phyloP scores from a whole-genome alignment of 176 grass and related monocot genomes.

The Carex parvula region DNA sequence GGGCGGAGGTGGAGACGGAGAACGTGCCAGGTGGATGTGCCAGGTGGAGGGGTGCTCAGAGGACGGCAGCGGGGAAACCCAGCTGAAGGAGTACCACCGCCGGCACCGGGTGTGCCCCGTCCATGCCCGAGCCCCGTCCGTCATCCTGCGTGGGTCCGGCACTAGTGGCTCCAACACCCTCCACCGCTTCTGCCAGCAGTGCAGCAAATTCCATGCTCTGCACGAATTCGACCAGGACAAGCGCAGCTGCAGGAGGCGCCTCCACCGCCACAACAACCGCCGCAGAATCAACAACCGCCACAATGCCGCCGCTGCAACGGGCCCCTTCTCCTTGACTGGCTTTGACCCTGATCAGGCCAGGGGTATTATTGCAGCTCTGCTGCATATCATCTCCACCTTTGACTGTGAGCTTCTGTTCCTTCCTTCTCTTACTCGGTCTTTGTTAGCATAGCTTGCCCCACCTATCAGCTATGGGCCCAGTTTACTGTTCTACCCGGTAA shows the following conservation, averaged over 20 bases:
- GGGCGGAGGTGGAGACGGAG: constrained; percentile 25
- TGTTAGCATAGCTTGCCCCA: neutral
- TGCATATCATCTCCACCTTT: constrained; percentile 62
- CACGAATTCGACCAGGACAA: constrained; percentile 92
- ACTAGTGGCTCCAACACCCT: constrained; percentile 2
- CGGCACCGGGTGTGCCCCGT: constrained; percentile 75
- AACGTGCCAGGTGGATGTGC: constrained; percentile 35
- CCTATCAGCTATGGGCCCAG: neutral
- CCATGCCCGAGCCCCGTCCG: constrained; percentile 53
- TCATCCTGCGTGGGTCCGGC: constrained; percentile 22
- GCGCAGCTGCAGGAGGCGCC: constrained; percentile 74
- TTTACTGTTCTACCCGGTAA: neutral
- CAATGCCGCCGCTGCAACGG: constrained; percentile 16
- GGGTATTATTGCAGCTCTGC: constrained; percentile 42
- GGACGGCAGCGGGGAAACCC: constrained; percentile 29
- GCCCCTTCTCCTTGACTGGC: constrained; percentile 9
- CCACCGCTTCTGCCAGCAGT: constrained; percentile 87
- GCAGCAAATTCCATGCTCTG: constrained; percentile 88
- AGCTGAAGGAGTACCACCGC: constrained; percentile 73
- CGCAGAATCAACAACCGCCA: constrained; percentile 50
- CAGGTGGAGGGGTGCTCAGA: constrained; percentile 61
- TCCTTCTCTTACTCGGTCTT: neutral
- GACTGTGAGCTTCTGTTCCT: constrained; percentile 53
- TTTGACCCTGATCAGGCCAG: constrained; percentile 30
- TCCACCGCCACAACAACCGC: constrained; percentile 68